Base-by-base conservation (phyloP, 495 filamentous ascomycete species). In the Aspergillus asperescens region DNA sequence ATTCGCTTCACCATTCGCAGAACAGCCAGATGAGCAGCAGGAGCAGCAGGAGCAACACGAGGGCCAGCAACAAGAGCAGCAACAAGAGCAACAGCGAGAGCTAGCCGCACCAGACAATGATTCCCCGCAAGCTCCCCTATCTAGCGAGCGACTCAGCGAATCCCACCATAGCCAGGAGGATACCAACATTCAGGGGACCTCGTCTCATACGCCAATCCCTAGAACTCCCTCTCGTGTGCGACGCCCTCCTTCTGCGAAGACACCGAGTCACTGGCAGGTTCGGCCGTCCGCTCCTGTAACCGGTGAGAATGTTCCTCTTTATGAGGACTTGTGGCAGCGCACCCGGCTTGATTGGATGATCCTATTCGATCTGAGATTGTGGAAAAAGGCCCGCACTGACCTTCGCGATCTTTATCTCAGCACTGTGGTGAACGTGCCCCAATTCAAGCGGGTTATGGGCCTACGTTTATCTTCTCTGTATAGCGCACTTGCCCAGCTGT, bases 391-490 rank as follows among this genome's bases (percentile, higher is more conserved):
- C 7, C 83, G 93, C 12, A 88, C 89, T 35, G 86, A 95, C 58
- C 75, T 99, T 44, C 86, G 94, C 10, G 89, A 95, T 54, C 79
- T 99, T 6, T 96, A 96, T 66, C 95, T 99, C 58, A 89, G 87
- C 29, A 97, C 94, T 8, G 91, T 97, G 16, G 89, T 99, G 35
- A 88, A 88, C 7, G 88, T 96, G 47, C 92, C 92, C 8, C 77
- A 90, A 57, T 97, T 97, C 79, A 99, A 97, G 73, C 84, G 94
- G n/a, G 81, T 99, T 23, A 78, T 99, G 49, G 90, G 91, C 8
- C 74, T 99, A 41, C 81, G 93, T 8, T 89, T 99, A 63, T 89
- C 94, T 50, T 89, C 90, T 0, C 73, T 99, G 27, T 99, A 99
- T 65, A 96, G 91, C 6, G 86, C 85, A 3, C 75, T 99, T 25